Evolutionary conservation across 1,139 yeast genomes (phyloP), one percentile per base, ranked within the genome.

Genomic region (Scheffersomyces quercinus): DNA sequence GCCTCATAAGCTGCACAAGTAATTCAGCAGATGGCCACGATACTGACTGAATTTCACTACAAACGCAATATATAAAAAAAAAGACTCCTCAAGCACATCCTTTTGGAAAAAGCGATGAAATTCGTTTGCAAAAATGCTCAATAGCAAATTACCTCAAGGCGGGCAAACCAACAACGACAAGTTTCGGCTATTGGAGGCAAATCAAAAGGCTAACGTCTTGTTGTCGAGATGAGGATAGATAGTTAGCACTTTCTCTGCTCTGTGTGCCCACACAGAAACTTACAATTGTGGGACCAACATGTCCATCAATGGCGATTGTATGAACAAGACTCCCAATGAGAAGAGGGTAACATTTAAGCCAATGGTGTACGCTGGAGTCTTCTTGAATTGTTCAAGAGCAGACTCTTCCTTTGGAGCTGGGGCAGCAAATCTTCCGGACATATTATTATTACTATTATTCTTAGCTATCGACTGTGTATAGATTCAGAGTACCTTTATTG

Each of bases 241-340:
- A 4, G 20, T 16, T 16, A 5, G 6, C 20, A 2, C 20, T 16
- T 16, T 16, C 26, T 38, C 38, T 41, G 44, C 44, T 38, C 34
- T 34, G 20, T 14, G 16, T 12, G 13, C 38, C 28, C 39, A 38
- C 38, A 26, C 35, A 29, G 28, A 12, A 38, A 54, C 63, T 58
- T 70, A 76, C 64, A 81, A 75, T 65, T 85, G 91, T 45, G 93
- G 93, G 55, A 85, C 90, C 68, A 86, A 70, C 81, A 83, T 79
- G 46, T 85, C 93, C 88, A 85, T 84, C 60, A 84, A 68, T 52
- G 91, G 85, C 38, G 90, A 83, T 70, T 83, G 88, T 54, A 86
- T 80, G 65, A 85, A 79, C 16, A 81, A 81, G 54, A 85, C 86
- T 62, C 93, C 93, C 39, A 86, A 82, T 47, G 77, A 81, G 59